Evolutionary conservation across 306 rosid genomes (phyloP), one percentile per base, ranked within the genome.

Genomic region (Casuarina glauca): DNA sequence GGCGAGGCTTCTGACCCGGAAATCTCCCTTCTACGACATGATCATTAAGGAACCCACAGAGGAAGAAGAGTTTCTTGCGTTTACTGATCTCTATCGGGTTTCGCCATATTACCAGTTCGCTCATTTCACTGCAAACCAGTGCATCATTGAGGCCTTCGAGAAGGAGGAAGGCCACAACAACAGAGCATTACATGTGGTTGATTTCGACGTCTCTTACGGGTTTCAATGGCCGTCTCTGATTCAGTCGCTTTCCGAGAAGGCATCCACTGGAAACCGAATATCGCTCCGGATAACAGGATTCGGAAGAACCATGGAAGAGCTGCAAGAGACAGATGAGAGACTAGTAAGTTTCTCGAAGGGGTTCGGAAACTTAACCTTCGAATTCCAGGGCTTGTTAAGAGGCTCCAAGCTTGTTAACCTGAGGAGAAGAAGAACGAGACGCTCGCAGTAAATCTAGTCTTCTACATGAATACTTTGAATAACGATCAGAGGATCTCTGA

Each of bases 171-270:
- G 82, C 64, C 53, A 32, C 48, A 92, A 88, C 85, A 83, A 83
- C 79, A 58, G 82, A 0, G 78, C 96, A 5, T 57, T 92, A 6
- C 97, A 90, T 49, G 88, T 92, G 5, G 83, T 92, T 4, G 97
- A 92, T 67, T 90, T 88, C 39, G 96, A 92, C 44, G 86, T 88
- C 78, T 87, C 91, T 1, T 87, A 90, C 36, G 97, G 97, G 11
- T 90, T 92, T 48, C 97, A 92, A 42, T 92, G 97, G 97, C 96
- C 97, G 60, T 92, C 92, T 10, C 87, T 92, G 0, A 86, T 92
- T 9, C 97, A 92, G 36, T 92, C 97, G 1, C 93, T 92, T 4
- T 90, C 97, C 0, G 97, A 88, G 44, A 92, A 88, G 49, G 96
- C 93, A 10, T 86, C 82, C 17, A 62, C 52, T 26, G 78, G 87